Evolutionary conservation across 352 stramenopile genomes (phyloP).

Genomic region (Thraustochytrium sp.): DNA sequence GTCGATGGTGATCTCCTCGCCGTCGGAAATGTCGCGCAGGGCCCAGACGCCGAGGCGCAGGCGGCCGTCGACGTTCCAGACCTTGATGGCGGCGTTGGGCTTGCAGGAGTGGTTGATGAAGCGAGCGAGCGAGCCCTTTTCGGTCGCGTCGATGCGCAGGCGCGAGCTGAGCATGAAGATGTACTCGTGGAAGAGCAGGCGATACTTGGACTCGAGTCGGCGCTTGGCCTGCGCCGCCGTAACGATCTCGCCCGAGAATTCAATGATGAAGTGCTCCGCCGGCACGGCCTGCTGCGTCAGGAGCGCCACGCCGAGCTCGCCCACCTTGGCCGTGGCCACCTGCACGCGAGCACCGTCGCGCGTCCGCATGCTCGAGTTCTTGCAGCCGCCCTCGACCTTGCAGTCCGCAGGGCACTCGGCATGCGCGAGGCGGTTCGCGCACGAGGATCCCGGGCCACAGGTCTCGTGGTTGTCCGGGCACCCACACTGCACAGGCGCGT

Average conservation of each 20-base stretch:
- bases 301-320: neutral
- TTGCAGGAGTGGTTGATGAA: conserved; percentile 97
- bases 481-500: neutral
- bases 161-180: neutral
- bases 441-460: neutral
- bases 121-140: conserved; percentile 83
- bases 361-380: neutral
- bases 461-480: neutral
- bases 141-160: conserved; percentile 76
- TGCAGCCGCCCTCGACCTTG: neutral
- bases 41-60: conserved; percentile 86
- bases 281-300: neutral
- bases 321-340: neutral
- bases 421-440: neutral
- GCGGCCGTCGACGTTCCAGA: conserved; percentile 85
- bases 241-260: neutral
- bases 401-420: neutral
- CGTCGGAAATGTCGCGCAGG: conserved; percentile 72
- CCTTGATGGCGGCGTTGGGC: conserved; percentile 87
- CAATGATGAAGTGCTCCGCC: neutral
- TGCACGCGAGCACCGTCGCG: neutral
- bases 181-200: neutral
- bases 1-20: conserved; percentile 86
- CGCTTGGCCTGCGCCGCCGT: neutral
- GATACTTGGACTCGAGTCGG: neutral